Base-by-base conservation (phyloP, 2,329 filamentous ascomycete genomes). In the Paraphaeosphaeria minitans region DNA sequence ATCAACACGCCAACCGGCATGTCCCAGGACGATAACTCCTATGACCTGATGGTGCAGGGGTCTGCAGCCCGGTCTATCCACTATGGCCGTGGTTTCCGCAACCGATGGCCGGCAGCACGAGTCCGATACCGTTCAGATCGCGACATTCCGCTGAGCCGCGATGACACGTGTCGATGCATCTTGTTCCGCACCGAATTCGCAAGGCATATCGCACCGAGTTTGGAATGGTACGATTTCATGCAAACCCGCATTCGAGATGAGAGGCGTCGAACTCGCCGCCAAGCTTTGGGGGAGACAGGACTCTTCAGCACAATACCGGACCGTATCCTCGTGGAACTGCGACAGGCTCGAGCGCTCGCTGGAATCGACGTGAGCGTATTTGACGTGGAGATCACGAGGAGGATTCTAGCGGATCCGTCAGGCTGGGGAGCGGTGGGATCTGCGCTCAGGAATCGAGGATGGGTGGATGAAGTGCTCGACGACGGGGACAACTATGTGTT, bases 391-490 rank as follows among this genome's bases (percentile, higher is more conserved):
- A 60, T 65, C 33, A 41, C 60, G 8, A 29, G 29, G 19, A 61
- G 60, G n/a, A 31, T 60, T 22, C 4, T 57, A 13, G 7, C 22
- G 35, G 41, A 63, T 33, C 42, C 55, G n/a, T 24, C 45, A 1
- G 47, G 41, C 13, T 65, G 60, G 60, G 62, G 62, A 46, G 31
- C 43, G 52, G 14, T 61, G 37, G 62, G 62, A 10, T 21, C 24
- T 14, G 50, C 16, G 35, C 37, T 55, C 35, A 42, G 57, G 55
- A 56, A 21, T 9, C 19, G 22, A 22, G 41, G 41, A 35, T 53
- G 51, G 51, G 39, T 37, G 27, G 41, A 53, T 24, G 51, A 53
- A 29, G 39, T 53, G 27, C 8, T 53, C n/a, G 22, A 14, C 4
- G 39, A 53, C 2, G 41, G 51, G 22, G 41, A 16, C 27, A 35